A percentile compares a stretch with the other conserved stretches of the same genome.
phyloP scores from a whole-genome alignment of 257 asterid genomes.

The Lycium ferocissimum region DNA sequence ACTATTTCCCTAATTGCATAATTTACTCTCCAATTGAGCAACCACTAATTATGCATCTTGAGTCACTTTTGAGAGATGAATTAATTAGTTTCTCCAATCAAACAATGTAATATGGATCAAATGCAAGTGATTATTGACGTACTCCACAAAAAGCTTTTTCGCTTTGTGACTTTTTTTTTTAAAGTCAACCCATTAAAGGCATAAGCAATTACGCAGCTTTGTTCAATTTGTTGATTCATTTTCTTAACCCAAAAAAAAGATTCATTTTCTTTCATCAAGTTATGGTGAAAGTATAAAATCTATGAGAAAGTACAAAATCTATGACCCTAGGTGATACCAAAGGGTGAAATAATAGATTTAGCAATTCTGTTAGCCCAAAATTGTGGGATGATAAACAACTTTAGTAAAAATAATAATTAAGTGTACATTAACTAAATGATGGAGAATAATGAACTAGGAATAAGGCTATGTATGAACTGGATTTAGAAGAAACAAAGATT shows the following conservation, averaged over 20 bases:
- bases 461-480: not conserved
- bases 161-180: not conserved
- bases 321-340: conserved; percentile 19
- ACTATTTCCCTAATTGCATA: not conserved
- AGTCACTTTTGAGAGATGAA: not conserved
- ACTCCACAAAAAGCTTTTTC: conserved; percentile 4
- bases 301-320: not conserved
- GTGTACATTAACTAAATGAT: not conserved
- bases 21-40: not conserved
- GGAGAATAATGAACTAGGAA: not conserved
- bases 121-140: not conserved
- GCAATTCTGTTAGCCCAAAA: not conserved
- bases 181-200: not conserved
- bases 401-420: not conserved
- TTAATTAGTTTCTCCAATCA: not conserved
- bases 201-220: not conserved
- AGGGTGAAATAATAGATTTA: not conserved
- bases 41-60: not conserved
- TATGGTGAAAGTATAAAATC: not conserved
- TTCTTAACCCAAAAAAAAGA: not conserved
- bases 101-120: not conserved
- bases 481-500: not conserved
- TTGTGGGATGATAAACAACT: not conserved
- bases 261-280: not conserved
- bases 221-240: not conserved